Evolutionary conservation across 2,329 filamentous ascomycete genomes (phyloP).

Genomic region (Elsinoe necatrix): DNA sequence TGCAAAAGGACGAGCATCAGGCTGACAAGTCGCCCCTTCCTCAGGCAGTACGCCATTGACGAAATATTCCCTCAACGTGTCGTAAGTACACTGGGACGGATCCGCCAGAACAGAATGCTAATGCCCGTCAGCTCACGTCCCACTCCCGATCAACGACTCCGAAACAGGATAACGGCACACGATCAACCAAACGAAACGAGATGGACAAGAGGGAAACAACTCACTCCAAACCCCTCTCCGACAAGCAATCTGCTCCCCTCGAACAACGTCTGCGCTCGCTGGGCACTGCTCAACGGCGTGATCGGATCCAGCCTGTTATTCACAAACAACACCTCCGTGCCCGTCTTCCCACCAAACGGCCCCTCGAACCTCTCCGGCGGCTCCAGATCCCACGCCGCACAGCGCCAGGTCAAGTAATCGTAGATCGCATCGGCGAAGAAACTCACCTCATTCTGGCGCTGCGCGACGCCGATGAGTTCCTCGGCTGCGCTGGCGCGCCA

Average conservation of each 20-base stretch:
- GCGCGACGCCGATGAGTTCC: background rate
- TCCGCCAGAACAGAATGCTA: constrained; percentile 22
- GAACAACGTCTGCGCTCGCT: constrained; percentile 30
- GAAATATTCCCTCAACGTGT: constrained; percentile 28
- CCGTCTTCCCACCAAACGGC: constrained; percentile 23
- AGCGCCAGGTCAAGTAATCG: constrained; percentile 31
- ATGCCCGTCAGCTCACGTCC: background rate
- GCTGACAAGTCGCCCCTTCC: constrained; percentile 24
- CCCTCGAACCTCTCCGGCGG: constrained; percentile 29
- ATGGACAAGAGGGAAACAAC: background rate
- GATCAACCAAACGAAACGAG: no score
- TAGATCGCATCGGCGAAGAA: constrained; percentile 33
- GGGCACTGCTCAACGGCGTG: constrained; percentile 26
- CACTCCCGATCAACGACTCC: no score
- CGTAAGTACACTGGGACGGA: constrained; percentile 22
- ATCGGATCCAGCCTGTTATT: constrained; percentile 29
- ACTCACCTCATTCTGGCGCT: constrained; percentile 23
- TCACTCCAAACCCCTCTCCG: constrained; percentile 26
- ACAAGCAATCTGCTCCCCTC: constrained; percentile 26
- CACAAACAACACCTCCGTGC: constrained; percentile 25
- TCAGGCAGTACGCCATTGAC: constrained; percentile 27
- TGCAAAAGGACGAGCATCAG: constrained; percentile 26
- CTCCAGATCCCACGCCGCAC: constrained; percentile 32
- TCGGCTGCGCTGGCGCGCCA: background rate
- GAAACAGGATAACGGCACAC: no score